Percentiles rank a stretch among this genome's conserved stretches.
These are phyloP conservation scores for Thuja plicata DNA, from an alignment of 83 land plant genomes.

Conservation along the genomic window DNA sequence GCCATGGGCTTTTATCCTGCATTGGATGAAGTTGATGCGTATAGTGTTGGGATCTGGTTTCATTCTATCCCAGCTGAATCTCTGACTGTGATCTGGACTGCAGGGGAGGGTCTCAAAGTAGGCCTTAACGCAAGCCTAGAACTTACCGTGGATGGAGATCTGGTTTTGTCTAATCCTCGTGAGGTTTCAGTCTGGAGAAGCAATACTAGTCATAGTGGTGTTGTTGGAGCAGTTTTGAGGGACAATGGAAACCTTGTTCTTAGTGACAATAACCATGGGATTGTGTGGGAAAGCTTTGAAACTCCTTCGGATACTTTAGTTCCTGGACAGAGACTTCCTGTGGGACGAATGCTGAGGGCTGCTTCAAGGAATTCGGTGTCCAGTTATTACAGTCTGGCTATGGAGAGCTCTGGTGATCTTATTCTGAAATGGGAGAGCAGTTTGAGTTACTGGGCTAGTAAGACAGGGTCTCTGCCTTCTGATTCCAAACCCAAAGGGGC, in stretches of 20 bases:
- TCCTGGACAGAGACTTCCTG: slow-evolving; percentile 39
- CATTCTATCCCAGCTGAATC: slow-evolving; percentile 7
- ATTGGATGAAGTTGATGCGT: slow-evolving; percentile 11
- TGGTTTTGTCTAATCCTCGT: slow-evolving; percentile 8
- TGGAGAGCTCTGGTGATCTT: slow-evolving; percentile 38
- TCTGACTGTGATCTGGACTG: slow-evolving; percentile 34
- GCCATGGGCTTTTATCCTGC: slow-evolving; percentile 31
- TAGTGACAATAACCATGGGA: not conserved
- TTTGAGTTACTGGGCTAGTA: slow-evolving; percentile 38
- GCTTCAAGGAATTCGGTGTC: slow-evolving; percentile 27
- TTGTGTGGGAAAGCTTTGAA: slow-evolving; percentile 55
- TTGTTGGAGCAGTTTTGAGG: slow-evolving; percentile 30
- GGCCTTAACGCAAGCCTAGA: slow-evolving; percentile 25
- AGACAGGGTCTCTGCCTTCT: slow-evolving; percentile 2
- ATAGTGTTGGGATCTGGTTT: slow-evolving; percentile 30
- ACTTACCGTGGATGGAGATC: slow-evolving; percentile 19
- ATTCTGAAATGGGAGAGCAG: slow-evolving; percentile 41
- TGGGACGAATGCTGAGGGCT: slow-evolving; percentile 35
- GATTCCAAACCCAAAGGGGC: slow-evolving; percentile 17
- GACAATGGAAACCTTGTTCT: slow-evolving; percentile 57
- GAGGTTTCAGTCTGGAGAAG: slow-evolving; percentile 24
- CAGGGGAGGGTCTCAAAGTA: slow-evolving; percentile 20
- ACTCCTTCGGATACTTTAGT: slow-evolving; percentile 48
- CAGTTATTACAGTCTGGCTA: slow-evolving; percentile 36
- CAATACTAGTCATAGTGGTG: slow-evolving; percentile 22